phyloP scores from a whole-genome alignment of 139 green algal species.

The Edaphochlamys debaryana region DNA sequence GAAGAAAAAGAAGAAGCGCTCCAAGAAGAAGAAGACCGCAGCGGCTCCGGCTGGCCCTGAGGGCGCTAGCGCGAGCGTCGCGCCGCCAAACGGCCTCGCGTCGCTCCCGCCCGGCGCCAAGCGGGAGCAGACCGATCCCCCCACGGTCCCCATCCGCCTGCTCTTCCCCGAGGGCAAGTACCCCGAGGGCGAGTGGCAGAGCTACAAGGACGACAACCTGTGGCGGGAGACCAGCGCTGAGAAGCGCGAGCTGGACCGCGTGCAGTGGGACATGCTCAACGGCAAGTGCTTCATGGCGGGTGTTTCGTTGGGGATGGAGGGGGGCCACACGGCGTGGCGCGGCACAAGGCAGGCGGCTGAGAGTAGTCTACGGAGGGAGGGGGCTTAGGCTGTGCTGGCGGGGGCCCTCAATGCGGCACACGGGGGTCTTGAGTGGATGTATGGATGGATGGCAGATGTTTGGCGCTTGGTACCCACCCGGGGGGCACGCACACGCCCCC shows the following conservation, averaged over 20 bases:
- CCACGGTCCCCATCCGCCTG: conserved; percentile 85
- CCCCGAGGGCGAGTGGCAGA: conserved; percentile 87
- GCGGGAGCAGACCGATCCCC: conserved; percentile 88
- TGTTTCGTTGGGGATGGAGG: too few species aligned
- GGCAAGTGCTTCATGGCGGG: too few species aligned
- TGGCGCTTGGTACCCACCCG: too few species aligned
- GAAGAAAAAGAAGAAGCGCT: conserved; percentile 73
- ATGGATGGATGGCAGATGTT: too few species aligned
- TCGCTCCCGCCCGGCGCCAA: conserved; percentile 18
- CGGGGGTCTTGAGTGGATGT: too few species aligned
- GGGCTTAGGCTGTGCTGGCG: too few species aligned
- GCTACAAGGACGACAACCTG: conserved; percentile 87
- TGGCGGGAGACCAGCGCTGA: conserved; percentile 94
- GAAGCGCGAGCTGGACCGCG: conserved; percentile 86
- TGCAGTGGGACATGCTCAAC: conserved; percentile 90
- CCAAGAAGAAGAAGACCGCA: conserved; percentile 60
- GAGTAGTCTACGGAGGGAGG: too few species aligned
- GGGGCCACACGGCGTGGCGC: too few species aligned
- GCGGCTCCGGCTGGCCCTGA: neutral
- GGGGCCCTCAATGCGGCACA: too few species aligned
- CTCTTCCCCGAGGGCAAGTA: conserved; percentile 85
- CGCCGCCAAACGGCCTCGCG: too few species aligned
- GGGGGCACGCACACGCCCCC: too few species aligned
- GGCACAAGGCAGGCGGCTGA: too few species aligned
- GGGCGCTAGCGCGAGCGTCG: neutral